These are phyloP conservation scores for Torulaspora indica DNA, from an alignment of 805 yeast species.

Conservation along the genomic window DNA sequence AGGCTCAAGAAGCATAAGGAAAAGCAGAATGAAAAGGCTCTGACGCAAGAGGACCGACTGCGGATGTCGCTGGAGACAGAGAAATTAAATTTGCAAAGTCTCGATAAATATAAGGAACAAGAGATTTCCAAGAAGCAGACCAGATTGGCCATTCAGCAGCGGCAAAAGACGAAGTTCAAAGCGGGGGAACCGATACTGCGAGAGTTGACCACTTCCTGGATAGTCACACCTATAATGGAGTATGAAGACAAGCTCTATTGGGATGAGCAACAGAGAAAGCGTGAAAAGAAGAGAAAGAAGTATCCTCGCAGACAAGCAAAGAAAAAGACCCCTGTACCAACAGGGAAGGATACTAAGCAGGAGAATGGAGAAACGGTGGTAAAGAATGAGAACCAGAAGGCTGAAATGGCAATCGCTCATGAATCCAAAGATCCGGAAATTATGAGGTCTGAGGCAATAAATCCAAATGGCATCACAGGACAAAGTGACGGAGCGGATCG, in stretches of 20 bases:
- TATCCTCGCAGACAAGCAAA: conserved; percentile 42
- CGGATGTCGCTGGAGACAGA: conserved; percentile 89
- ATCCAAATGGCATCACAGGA: too few species aligned
- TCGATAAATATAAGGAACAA: conserved; percentile 75
- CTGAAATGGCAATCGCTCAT: background rate
- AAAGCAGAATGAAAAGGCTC: conserved; percentile 36
- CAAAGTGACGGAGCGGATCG: too few species aligned
- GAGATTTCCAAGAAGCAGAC: conserved; percentile 75
- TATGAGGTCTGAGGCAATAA: too few species aligned
- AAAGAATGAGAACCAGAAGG: background rate
- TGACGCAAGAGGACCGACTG: conserved; percentile 43
- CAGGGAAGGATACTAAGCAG: conserved; percentile 1
- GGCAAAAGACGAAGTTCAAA: conserved; percentile 55
- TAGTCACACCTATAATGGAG: conserved; percentile 62
- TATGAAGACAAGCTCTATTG: conserved; percentile 45
- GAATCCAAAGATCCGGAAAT: background rate
- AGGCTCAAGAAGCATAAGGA: conserved; percentile 44
- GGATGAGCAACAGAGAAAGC: conserved; percentile 38
- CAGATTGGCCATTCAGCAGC: conserved; percentile 67
- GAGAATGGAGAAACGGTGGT: conserved; percentile 1
- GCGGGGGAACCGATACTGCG: conserved; percentile 38
- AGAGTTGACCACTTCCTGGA: conserved; percentile 25
- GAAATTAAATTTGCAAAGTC: conserved; percentile 62
- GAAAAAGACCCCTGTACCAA: conserved; percentile 16
- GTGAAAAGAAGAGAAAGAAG: conserved; percentile 44